These are phyloP conservation scores for Leccinum griseonigrum DNA, from an alignment of 1,284 basidiomycete species.

Conservation along the genomic window DNA sequence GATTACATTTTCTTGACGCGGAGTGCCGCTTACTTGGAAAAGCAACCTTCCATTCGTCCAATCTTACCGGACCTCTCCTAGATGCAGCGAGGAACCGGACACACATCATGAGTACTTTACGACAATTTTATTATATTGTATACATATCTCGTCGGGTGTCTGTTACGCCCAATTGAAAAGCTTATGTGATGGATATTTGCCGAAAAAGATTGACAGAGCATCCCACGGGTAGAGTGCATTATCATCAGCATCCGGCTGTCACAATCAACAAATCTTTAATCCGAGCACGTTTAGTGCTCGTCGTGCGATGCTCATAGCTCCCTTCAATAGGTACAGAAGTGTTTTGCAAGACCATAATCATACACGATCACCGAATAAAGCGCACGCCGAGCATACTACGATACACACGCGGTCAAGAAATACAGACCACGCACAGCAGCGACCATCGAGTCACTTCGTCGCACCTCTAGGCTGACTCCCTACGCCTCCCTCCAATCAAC, in stretches of 20 bases:
- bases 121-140: neutral
- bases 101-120: neutral
- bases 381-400: neutral
- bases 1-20: constrained; percentile 9
- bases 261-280: neutral
- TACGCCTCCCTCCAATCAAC: neutral
- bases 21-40: constrained; percentile 25
- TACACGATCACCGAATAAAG: neutral
- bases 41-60: constrained; percentile 13
- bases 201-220: no score
- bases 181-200: no score
- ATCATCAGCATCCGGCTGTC: neutral
- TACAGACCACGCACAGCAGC: constrained; percentile 1
- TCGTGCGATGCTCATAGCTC: neutral
- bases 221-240: neutral
- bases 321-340: neutral
- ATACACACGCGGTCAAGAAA: neutral
- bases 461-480: neutral
- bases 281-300: no score
- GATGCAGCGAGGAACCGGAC: neutral
- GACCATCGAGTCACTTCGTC: neutral
- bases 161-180: no score
- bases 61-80: constrained; percentile 22
- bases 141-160: neutral
- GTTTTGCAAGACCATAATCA: neutral